phyloP scores from a whole-genome alignment of 2,329 filamentous ascomycete genomes.

The Bimuria novae-zelandiae region DNA sequence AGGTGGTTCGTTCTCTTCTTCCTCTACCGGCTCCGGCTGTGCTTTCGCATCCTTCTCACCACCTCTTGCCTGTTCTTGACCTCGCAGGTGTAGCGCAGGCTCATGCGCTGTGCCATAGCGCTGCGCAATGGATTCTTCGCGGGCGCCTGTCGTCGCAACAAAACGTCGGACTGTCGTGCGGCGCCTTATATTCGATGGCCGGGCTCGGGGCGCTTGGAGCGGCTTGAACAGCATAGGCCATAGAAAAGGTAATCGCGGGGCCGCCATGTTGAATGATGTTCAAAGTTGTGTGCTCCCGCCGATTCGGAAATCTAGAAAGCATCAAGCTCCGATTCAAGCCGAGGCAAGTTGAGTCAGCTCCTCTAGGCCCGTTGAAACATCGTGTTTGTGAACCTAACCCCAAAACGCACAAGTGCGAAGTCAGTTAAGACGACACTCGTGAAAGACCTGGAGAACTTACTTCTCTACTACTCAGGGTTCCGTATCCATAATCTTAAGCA shows the following conservation, averaged over 20 bases:
- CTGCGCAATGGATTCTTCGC: constrained; percentile 27
- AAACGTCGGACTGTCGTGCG: constrained; percentile 8
- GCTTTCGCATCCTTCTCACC: constrained; percentile 4
- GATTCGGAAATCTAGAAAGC: neutral
- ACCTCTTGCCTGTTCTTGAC: constrained; percentile 12
- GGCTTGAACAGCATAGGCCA: constrained; percentile 53
- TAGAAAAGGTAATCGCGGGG: constrained; percentile 52
- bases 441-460: too few relatives aligned
- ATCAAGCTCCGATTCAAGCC: neutral
- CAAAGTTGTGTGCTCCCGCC: neutral
- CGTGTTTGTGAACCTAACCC: too few relatives aligned
- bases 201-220: constrained; percentile 24
- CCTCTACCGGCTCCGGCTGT: constrained; percentile 16
- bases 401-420: too few relatives aligned
- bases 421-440: too few relatives aligned
- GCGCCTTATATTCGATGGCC: constrained; percentile 25
- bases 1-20: constrained; percentile 26
- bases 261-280: constrained; percentile 44
- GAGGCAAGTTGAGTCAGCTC: constrained; percentile 5
- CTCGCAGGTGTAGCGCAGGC: constrained; percentile 46
- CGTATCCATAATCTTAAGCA: too few relatives aligned
- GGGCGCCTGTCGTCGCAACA: constrained; percentile 2
- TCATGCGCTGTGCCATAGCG: constrained; percentile 56
- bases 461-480: too few relatives aligned
- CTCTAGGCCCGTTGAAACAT: too few relatives aligned